Evolutionary conservation across 1,139 yeast genomes (phyloP).

Genomic region (Hanseniaspora gamundiae): DNA sequence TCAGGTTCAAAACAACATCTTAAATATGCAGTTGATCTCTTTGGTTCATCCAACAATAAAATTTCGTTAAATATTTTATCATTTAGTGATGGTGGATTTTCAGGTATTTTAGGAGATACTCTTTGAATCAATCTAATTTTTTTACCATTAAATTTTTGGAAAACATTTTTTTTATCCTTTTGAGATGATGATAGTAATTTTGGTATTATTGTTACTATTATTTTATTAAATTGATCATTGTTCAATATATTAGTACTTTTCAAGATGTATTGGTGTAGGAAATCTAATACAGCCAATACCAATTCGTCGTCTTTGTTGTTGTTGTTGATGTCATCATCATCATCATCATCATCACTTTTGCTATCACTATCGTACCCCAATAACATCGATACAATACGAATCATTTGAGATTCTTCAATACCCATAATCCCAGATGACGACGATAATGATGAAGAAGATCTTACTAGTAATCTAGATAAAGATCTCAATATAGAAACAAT

Average conservation of each 20-base stretch:
- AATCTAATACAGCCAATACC: constrained; percentile 51
- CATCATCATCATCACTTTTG: constrained; percentile 34
- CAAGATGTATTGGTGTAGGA: constrained; percentile 51
- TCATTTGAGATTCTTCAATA: background rate
- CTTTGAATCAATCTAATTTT: constrained; percentile 33
- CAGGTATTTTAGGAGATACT: constrained; percentile 42
- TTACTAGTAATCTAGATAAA: constrained; percentile 36
- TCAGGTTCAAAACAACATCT: constrained; percentile 81
- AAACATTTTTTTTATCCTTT: constrained; percentile 25
- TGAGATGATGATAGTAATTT: constrained; percentile 48
- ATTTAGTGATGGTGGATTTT: constrained; percentile 43
- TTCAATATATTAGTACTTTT: constrained; percentile 32
- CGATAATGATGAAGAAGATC: constrained; percentile 31
- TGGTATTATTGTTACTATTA: constrained; percentile 47
- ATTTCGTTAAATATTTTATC: constrained; percentile 51
- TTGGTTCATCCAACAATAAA: constrained; percentile 65
- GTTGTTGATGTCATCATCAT: constrained; percentile 29
- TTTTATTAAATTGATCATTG: constrained; percentile 32
- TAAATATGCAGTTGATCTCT: constrained; percentile 90
- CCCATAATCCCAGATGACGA: no score
- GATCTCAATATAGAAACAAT: constrained; percentile 42
- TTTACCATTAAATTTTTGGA: constrained; percentile 26
- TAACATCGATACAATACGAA: background rate
- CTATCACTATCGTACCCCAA: constrained; percentile 30
- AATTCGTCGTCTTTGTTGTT: constrained; percentile 45